phyloP scores from a whole-genome alignment of 78 protist species.

The Emiliania huxleyi region DNA sequence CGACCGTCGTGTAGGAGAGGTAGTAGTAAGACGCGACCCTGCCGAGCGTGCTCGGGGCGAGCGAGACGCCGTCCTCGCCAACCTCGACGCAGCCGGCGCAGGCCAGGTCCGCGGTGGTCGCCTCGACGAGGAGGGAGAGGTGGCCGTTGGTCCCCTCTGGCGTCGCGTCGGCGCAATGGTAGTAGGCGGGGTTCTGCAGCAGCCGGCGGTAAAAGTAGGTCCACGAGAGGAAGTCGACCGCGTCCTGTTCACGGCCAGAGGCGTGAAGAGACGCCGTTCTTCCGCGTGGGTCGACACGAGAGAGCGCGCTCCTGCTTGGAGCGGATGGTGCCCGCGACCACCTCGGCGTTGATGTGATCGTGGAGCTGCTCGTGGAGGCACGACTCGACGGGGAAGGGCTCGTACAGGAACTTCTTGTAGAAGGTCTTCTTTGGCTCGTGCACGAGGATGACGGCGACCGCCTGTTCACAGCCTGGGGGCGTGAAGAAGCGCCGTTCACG shows the following conservation, averaged over 20 bases:
- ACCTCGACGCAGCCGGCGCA: constrained; percentile 49
- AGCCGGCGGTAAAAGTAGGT: constrained; percentile 95
- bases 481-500: no score
- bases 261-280: no score
- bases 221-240: constrained; percentile 93
- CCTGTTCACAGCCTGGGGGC: no score
- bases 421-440: constrained; percentile 92
- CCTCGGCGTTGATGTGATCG: constrained; percentile 95
- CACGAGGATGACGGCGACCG: constrained; percentile 78
- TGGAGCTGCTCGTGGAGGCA: constrained; percentile 75
- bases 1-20: constrained; percentile 78
- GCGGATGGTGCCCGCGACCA: constrained; percentile 62
- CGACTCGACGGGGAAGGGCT: constrained; percentile 99
- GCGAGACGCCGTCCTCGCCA: neutral
- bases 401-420: constrained; percentile 94
- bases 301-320: no score
- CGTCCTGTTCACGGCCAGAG: no score
- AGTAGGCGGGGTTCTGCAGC: constrained; percentile 90
- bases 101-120: constrained; percentile 60
- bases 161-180: constrained; percentile 66
- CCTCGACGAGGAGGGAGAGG: constrained; percentile 72
- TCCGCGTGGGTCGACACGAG: no score
- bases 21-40: constrained; percentile 95
- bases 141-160: constrained; percentile 14
- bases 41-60: constrained; percentile 65